Evolutionary conservation across 352 stramenopile genomes (phyloP).

Genomic region (Globisporangium viniferum): DNA sequence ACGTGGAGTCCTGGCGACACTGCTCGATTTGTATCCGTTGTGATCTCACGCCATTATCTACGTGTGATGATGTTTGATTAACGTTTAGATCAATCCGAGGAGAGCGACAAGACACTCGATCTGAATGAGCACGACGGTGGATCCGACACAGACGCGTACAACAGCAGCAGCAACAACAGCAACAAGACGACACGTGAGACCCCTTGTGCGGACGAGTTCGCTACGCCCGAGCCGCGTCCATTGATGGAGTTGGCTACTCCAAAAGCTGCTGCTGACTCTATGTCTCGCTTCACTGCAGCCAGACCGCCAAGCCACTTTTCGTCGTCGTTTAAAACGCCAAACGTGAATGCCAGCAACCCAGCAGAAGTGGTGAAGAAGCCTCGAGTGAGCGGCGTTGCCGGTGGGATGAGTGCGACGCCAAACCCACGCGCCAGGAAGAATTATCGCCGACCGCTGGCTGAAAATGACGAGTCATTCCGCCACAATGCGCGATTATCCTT

Average conservation of each 20-base stretch:
- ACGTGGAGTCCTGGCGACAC: too few relatives aligned
- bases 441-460: constrained; percentile 46
- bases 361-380: constrained; percentile 55
- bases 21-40: background rate
- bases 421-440: constrained; percentile 39
- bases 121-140: constrained; percentile 15
- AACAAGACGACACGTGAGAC: constrained; percentile 20
- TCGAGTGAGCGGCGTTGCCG: constrained; percentile 31
- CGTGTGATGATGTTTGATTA: background rate
- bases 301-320: constrained; percentile 19
- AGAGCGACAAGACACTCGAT: constrained; percentile 16
- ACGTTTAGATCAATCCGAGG: constrained; percentile 11
- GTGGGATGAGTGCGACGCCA: constrained; percentile 19
- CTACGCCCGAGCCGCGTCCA: constrained; percentile 27
- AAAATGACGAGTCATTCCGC: constrained; percentile 53
- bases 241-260: constrained; percentile 26
- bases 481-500: constrained; percentile 57
- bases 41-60: background rate
- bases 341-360: constrained; percentile 17
- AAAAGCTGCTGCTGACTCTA: background rate
- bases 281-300: background rate
- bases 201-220: constrained; percentile 25
- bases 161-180: constrained; percentile 15
- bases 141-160: constrained; percentile 24
- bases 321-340: constrained; percentile 34